Evolutionary conservation across 2,329 filamentous ascomycete genomes (phyloP).

Genomic region (Scedosporium aurantiacum): DNA sequence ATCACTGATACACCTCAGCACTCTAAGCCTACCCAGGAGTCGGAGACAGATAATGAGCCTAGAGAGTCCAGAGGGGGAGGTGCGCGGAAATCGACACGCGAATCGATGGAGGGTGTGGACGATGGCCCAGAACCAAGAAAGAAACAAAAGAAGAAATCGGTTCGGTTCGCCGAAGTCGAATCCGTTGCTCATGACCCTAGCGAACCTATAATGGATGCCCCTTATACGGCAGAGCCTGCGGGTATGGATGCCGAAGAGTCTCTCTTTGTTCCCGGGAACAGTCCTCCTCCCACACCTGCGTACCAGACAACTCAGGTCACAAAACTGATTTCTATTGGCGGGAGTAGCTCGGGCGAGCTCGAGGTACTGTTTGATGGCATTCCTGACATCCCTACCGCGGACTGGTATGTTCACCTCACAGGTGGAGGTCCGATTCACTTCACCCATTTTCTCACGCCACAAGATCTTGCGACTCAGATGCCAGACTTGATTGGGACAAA

Average conservation of each 20-base stretch:
- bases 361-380: slow-evolving; percentile 10
- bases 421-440: slow-evolving; percentile 18
- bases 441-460: slow-evolving; percentile 21
- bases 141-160: slow-evolving; percentile 15
- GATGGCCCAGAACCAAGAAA: background rate
- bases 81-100: too few species aligned
- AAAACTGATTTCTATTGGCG: slow-evolving; percentile 8
- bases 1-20: background rate
- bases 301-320: background rate
- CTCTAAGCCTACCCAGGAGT: background rate
- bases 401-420: slow-evolving; percentile 19
- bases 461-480: slow-evolving; percentile 16
- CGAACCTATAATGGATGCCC: background rate
- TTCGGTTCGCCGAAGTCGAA: slow-evolving; percentile 15
- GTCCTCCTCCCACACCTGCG: background rate
- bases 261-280: background rate
- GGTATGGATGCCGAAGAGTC: background rate
- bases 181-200: background rate
- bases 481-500: too few species aligned
- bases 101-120: background rate
- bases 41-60: background rate
- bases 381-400: background rate
- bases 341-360: slow-evolving; percentile 2
- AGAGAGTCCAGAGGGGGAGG: background rate
- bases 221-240: background rate